Evolutionary conservation across 345 rosid genomes (phyloP), one percentile per base, ranked within the genome.

Genomic region (Raphanus raphanistrum): DNA sequence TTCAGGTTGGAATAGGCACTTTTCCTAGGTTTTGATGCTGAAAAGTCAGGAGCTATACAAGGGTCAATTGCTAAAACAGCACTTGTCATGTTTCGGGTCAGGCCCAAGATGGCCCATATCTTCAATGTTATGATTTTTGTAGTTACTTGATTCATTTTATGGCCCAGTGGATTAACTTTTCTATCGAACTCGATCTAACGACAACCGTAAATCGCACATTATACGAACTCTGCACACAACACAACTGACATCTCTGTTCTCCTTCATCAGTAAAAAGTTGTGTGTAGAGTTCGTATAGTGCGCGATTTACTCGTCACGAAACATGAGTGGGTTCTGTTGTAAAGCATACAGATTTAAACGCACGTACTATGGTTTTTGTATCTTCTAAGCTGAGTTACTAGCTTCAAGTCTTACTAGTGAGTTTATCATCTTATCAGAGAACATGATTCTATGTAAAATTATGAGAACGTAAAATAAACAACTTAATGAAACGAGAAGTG

Each of bases 51-150:
- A 12, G 63, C 63, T 10, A 12, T 0, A 26, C 31, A 2, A 28
- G 3, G 29, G 17, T 27, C 41, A 28, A 28, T 16, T 26, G 32
- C 17, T 35, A 35, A 8, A 35, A 35, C 29, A n/a, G 4, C 45
- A 12, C 21, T 17, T 3, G 4, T 17, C 25, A 31, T n/a, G 10
- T n/a, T 11, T 6, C 26, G 48, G 50, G 8, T 4, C 8, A 48
- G 55, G 17, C 55, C 76, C 76, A 21, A 0, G 7, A 2, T 6
- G 32, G 69, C 76, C 76, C 63, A 73, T 62, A 31, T 8, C 1
- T 29, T 45, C 43, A 25, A 1, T 13, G 17, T 48, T 13, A 48
- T 48, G 17, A 5, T 48, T 13, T 17, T 48, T 48, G 55, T 48
- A 48, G 17, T 43, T 43, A 45, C 52, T 45, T 43, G 50, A 12